A percentile compares a stretch with the other conserved stretches of the same genome.
These are phyloP conservation scores for Blumeria graminis DNA, from an alignment of 2,329 filamentous ascomycete species.

Conservation along the genomic window DNA sequence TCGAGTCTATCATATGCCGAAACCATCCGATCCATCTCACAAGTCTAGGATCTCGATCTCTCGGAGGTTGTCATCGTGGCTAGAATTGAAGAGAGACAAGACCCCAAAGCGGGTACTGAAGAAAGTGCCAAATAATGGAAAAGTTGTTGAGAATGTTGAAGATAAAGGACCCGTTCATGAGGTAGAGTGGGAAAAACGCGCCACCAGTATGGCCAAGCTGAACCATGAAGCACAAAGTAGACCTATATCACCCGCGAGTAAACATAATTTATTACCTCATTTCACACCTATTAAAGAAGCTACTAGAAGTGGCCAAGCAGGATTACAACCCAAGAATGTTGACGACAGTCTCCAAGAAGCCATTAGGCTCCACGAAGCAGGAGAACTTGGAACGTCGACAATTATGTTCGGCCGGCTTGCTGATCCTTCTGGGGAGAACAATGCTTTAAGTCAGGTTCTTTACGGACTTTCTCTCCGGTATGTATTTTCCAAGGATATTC, in stretches of 20 bases:
- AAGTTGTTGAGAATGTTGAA: conserved; percentile 22
- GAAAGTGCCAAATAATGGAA: conserved; percentile 50
- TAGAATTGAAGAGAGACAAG: conserved; percentile 37
- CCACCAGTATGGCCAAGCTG: conserved; percentile 59
- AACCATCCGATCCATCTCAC: conserved; percentile 10
- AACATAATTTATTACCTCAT: too few relatives aligned
- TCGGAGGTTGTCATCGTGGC: conserved; percentile 38
- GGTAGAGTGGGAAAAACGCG: conserved; percentile 75
- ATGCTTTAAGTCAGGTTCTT: conserved; percentile 82
- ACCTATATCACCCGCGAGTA: conserved; percentile 16
- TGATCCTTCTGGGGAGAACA: conserved; percentile 63
- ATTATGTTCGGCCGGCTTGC: conserved; percentile 63
- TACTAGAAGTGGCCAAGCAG: too few relatives aligned
- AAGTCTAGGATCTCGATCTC: conserved; percentile 6
- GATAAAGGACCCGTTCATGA: conserved; percentile 25
- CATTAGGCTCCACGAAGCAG: conserved; percentile 77
- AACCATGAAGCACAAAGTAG: conserved; percentile 22
- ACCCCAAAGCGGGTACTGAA: conserved; percentile 53
- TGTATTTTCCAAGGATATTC: conserved; percentile 14
- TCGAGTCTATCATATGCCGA: conserved; percentile 20
- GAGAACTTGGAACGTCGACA: conserved; percentile 59
- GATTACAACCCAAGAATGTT: conserved; percentile 12
- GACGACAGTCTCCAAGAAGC: conserved; percentile 73
- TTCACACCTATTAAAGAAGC: too few relatives aligned
- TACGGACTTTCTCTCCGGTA: conserved; percentile 79